These are phyloP conservation scores for Paecilomyces sp. DNA, from an alignment of 2,329 filamentous ascomycete species.

Conservation along the genomic window DNA sequence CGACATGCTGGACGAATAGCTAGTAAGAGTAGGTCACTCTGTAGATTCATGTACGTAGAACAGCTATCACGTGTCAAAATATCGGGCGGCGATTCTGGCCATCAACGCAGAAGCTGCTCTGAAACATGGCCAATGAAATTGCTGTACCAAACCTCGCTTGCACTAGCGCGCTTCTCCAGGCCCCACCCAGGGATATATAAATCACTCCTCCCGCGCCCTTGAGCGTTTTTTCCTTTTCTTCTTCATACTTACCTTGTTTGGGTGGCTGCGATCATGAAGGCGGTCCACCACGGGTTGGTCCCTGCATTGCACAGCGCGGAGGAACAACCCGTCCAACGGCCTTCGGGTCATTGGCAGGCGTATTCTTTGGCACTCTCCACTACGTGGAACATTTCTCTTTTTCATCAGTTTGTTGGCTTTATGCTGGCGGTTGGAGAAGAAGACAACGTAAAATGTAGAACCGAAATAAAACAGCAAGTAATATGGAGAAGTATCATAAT, in stretches of 20 bases:
- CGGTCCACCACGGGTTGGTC: constrained; percentile 39
- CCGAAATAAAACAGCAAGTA: neutral
- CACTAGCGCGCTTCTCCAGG: constrained; percentile 5
- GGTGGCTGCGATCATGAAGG: constrained; percentile 41
- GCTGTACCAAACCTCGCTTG: neutral
- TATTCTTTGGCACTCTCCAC: constrained; percentile 44
- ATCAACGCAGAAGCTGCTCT: neutral
- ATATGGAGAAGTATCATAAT: too few species aligned
- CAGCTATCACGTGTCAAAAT: neutral
- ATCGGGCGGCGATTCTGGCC: neutral
- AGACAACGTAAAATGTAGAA: too few species aligned
- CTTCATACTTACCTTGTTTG: constrained; percentile 48
- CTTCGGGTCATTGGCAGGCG: constrained; percentile 43
- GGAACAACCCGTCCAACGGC: constrained; percentile 43
- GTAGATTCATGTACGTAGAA: neutral
- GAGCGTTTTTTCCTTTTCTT: constrained; percentile 30
- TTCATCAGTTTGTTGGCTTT: constrained; percentile 34
- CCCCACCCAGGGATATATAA: constrained; percentile 11
- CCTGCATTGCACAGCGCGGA: constrained; percentile 54
- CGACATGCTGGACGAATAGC: too few species aligned
- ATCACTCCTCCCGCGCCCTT: constrained; percentile 13
- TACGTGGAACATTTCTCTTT: constrained; percentile 19
- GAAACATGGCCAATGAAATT: neutral
- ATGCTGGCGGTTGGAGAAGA: constrained; percentile 30
- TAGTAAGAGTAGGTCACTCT: neutral